These are phyloP conservation scores for Zymoseptoria passerinii DNA, from an alignment of 2,329 filamentous ascomycete species.

Conservation along the genomic window DNA sequence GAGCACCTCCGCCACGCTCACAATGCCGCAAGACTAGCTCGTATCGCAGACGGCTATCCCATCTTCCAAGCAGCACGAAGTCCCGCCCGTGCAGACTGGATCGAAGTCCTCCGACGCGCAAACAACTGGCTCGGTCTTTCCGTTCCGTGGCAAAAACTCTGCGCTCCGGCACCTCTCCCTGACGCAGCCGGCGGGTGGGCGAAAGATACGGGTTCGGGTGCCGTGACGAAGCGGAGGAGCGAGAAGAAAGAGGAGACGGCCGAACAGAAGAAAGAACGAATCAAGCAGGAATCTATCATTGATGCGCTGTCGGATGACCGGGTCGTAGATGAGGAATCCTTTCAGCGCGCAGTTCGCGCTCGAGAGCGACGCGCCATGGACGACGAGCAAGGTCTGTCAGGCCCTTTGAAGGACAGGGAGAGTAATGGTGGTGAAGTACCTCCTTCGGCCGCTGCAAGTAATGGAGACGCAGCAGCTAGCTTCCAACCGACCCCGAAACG, in stretches of 20 bases:
- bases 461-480: constrained; percentile 3
- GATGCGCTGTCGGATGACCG: constrained; percentile 61
- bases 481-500: constrained; percentile 39
- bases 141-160: constrained; percentile 63
- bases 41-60: constrained; percentile 70
- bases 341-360: constrained; percentile 55
- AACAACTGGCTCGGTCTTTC: constrained; percentile 62
- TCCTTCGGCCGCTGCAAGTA: constrained; percentile 6
- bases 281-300: constrained; percentile 57
- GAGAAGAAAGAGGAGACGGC: constrained; percentile 35
- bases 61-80: constrained; percentile 67
- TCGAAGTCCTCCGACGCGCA: constrained; percentile 60
- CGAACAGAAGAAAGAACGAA: constrained; percentile 49
- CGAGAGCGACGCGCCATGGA: constrained; percentile 50
- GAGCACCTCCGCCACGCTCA: constrained; percentile 72
- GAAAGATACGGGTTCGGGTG: constrained; percentile 18
- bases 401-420: constrained; percentile 26
- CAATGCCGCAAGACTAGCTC: constrained; percentile 68
- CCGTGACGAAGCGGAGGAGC: constrained; percentile 17
- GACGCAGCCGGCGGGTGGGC: constrained; percentile 29
- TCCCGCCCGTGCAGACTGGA: constrained; percentile 70
- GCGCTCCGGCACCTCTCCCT: constrained; percentile 41
- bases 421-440: not conserved
- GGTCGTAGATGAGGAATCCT: constrained; percentile 58
- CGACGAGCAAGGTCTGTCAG: constrained; percentile 43